A percentile compares a stretch with the other conserved stretches of the same genome.
These are phyloP conservation scores for Ceratocystis papillata DNA, from an alignment of 2,329 filamentous ascomycete species.

Conservation along the genomic window DNA sequence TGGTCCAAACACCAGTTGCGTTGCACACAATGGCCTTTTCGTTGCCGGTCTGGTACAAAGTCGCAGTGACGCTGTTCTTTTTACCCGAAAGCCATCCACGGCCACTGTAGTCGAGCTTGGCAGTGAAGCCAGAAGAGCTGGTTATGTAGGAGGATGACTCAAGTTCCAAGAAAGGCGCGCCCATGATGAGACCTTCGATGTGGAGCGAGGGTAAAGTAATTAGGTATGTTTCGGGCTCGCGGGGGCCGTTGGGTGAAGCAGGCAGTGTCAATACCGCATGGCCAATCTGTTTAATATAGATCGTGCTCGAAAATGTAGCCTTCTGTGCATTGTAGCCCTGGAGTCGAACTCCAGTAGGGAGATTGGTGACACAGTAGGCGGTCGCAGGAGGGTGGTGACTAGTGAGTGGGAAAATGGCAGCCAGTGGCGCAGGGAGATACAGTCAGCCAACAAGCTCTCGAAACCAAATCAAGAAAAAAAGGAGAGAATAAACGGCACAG, in stretches of 20 bases:
- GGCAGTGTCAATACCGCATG: slow-evolving; percentile 75
- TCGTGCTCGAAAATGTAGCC: slow-evolving; percentile 85
- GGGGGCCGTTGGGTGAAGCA: slow-evolving; percentile 29
- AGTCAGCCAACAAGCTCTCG: neutral
- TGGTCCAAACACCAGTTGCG: slow-evolving; percentile 84
- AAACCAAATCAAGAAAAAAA: neutral
- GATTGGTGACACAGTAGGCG: slow-evolving; percentile 84
- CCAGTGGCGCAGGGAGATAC: neutral
- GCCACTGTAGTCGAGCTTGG: slow-evolving; percentile 85
- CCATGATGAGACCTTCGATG: slow-evolving; percentile 83
- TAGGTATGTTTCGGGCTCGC: slow-evolving; percentile 58
- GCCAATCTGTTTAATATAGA: slow-evolving; percentile 89
- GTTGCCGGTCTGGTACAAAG: slow-evolving; percentile 57
- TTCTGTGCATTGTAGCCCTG: slow-evolving; percentile 94
- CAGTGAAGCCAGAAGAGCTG: slow-evolving; percentile 74
- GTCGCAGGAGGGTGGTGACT: slow-evolving; percentile 90
- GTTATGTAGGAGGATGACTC: slow-evolving; percentile 76
- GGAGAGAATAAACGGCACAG: neutral
- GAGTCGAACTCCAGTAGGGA: slow-evolving; percentile 66
- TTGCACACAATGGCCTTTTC: slow-evolving; percentile 69
- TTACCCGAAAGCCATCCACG: slow-evolving; percentile 92
- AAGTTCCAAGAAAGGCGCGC: slow-evolving; percentile 80
- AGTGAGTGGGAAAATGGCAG: slow-evolving; percentile 9
- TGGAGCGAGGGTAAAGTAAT: slow-evolving; percentile 87
- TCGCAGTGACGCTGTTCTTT: slow-evolving; percentile 80